phyloP scores from a whole-genome alignment of 2,329 filamentous ascomycete species.

The Sporothrix protearum region DNA sequence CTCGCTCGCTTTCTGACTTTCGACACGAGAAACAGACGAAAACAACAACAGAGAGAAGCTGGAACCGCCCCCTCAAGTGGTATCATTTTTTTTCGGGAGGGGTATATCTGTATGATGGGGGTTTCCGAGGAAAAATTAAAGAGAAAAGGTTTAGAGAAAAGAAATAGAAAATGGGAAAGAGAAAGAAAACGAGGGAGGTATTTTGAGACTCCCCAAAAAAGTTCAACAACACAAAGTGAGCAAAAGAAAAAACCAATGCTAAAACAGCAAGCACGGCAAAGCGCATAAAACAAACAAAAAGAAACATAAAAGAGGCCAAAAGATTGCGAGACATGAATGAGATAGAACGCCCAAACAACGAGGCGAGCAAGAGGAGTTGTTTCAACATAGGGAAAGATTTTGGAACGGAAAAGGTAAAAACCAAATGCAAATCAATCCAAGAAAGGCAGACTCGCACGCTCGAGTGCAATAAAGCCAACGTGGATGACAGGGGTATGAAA shows the following conservation, averaged over 20 bases:
- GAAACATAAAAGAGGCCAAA: background rate
- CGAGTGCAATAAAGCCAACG: background rate
- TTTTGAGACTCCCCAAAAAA: background rate
- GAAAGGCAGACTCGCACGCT: background rate
- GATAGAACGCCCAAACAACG: background rate
- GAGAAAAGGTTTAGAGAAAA: background rate
- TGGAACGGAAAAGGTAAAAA: background rate
- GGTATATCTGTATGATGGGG: constrained; percentile 17
- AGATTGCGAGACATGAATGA: background rate
- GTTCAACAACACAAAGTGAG: background rate
- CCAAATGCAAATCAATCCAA: background rate
- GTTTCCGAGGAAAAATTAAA: constrained; percentile 3
- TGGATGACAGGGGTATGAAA: background rate
- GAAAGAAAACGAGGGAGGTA: background rate
- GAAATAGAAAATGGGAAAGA: background rate
- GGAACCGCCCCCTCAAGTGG: constrained; percentile 19
- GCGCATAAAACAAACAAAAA: background rate
- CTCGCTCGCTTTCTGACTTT: constrained; percentile 19
- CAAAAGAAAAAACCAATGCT: background rate
- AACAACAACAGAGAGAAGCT: constrained; percentile 14
- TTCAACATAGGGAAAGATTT: background rate
- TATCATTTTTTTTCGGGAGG: constrained; percentile 22
- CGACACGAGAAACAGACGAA: constrained; percentile 5
- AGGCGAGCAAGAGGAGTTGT: background rate
- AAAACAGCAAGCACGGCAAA: background rate